These are phyloP conservation scores for Rickenella mellea DNA, from an alignment of 768 basidiomycete species.

Conservation along the genomic window DNA sequence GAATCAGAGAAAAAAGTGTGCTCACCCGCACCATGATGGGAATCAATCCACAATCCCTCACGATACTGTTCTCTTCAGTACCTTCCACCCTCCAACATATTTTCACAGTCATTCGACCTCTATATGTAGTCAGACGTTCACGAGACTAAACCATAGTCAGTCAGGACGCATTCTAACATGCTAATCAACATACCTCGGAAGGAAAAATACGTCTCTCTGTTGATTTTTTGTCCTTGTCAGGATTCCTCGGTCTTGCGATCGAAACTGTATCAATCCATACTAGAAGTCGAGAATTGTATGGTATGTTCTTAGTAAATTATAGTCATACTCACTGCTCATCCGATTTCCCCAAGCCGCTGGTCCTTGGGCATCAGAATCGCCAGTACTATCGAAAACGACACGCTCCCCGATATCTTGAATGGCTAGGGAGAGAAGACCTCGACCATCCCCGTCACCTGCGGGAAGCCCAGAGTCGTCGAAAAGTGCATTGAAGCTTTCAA, in stretches of 20 bases:
- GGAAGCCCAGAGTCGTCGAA: slow-evolving; percentile 88
- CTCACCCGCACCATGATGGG: slow-evolving; percentile 96
- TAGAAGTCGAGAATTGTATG: slow-evolving; percentile 21
- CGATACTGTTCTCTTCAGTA: slow-evolving; percentile 58
- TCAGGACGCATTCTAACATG: neutral
- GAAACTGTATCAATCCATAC: slow-evolving; percentile 88
- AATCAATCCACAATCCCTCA: slow-evolving; percentile 80
- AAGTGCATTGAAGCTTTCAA: slow-evolving; percentile 93
- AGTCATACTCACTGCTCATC: slow-evolving; percentile 58
- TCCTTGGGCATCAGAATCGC: slow-evolving; percentile 40
- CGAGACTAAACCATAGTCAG: slow-evolving; percentile 51
- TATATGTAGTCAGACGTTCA: slow-evolving; percentile 87
- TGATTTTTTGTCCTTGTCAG: slow-evolving; percentile 70
- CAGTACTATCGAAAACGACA: slow-evolving; percentile 83
- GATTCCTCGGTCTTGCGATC: slow-evolving; percentile 76
- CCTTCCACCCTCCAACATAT: slow-evolving; percentile 76
- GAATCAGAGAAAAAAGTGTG: slow-evolving; percentile 8
- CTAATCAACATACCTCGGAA: slow-evolving; percentile 53
- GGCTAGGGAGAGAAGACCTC: slow-evolving; percentile 69
- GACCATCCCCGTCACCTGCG: slow-evolving; percentile 63
- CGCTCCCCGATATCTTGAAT: slow-evolving; percentile 82
- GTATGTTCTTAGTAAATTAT: neutral
- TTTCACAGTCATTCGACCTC: slow-evolving; percentile 80
- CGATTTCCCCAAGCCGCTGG: slow-evolving; percentile 68
- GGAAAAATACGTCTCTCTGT: slow-evolving; percentile 78